Evolutionary conservation across 176 grass and related monocot species (phyloP).

Genomic region (Raddia distichophylla): DNA sequence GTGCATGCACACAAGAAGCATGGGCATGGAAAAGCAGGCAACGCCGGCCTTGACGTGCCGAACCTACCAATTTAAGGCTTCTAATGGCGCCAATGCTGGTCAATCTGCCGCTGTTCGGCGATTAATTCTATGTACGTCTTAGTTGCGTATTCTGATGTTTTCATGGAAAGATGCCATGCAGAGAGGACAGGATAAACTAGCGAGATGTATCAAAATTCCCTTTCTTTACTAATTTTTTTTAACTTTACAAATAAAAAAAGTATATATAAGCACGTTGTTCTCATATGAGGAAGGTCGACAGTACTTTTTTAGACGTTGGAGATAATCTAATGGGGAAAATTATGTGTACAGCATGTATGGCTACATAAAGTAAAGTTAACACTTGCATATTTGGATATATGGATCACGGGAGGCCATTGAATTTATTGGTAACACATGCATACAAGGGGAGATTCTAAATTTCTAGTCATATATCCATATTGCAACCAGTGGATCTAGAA

Average conservation of each 20-base stretch:
- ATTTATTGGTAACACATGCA: not conserved
- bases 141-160: not conserved
- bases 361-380: not conserved
- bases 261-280: too few relatives aligned
- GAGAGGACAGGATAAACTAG: not conserved
- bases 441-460: not conserved
- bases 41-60: not conserved
- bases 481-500: not conserved
- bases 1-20: constrained; percentile 13
- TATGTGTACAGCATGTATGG: too few relatives aligned
- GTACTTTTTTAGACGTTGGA: not conserved
- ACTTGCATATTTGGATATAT: not conserved
- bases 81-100: not conserved
- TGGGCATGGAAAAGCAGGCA: not conserved
- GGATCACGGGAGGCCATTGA: not conserved
- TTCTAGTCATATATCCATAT: not conserved
- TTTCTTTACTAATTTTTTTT: too few relatives aligned
- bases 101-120: too few relatives aligned
- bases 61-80: not conserved
- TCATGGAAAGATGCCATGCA: not conserved
- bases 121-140: not conserved
- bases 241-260: too few relatives aligned
- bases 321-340: not conserved
- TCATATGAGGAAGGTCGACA: too few relatives aligned
- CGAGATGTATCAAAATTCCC: not conserved